These are phyloP conservation scores for Exophiala sideris DNA, from an alignment of 2,329 filamentous ascomycete genomes.

Conservation along the genomic window DNA sequence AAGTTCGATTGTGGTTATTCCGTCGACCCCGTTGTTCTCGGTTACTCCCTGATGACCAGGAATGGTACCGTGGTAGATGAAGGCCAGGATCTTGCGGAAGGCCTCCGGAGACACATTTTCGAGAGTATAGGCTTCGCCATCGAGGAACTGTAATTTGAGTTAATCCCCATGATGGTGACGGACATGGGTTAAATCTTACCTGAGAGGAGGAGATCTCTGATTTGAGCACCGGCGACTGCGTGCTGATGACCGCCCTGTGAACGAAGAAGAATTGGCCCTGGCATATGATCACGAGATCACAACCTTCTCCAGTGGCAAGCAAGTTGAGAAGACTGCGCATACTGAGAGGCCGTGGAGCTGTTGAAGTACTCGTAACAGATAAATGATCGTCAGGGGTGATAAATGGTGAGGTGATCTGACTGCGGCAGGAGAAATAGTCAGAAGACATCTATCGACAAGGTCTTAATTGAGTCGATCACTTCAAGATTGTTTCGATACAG, in stretches of 20 bases:
- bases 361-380: neutral
- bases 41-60: neutral
- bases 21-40: neutral
- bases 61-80: slow-evolving; percentile 8
- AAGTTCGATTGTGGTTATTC: neutral
- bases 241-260: slow-evolving; percentile 7
- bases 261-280: slow-evolving; percentile 11
- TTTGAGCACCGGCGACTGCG: slow-evolving; percentile 1
- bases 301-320: neutral
- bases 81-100: slow-evolving; percentile 10
- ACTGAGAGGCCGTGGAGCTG: neutral
- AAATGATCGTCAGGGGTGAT: neutral
- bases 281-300: slow-evolving; percentile 13
- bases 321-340: slow-evolving; percentile 5
- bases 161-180: neutral
- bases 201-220: neutral
- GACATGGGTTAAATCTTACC: neutral
- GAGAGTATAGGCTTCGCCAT: slow-evolving; percentile 5
- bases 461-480: no score
- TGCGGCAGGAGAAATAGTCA: no score
- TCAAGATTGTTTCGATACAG: no score
- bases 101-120: slow-evolving; percentile 2
- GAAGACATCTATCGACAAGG: no score
- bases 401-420: no score
- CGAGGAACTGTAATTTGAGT: slow-evolving; percentile 1